These are phyloP conservation scores for Periconia sp. DNA, from an alignment of 2,329 filamentous ascomycete genomes.

Conservation along the genomic window DNA sequence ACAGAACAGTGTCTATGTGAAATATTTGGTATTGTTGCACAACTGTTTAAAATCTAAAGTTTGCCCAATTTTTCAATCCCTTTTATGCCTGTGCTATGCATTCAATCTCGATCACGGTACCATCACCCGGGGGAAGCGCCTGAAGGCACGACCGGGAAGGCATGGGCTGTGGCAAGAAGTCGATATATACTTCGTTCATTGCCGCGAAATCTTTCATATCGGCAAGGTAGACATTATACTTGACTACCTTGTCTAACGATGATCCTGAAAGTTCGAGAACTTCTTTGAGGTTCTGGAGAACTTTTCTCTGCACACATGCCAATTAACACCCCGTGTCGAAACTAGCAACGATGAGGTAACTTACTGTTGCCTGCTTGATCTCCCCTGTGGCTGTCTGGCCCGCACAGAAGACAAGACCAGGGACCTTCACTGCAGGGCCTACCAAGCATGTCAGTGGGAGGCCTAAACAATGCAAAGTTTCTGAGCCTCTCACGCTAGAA, in stretches of 20 bases:
- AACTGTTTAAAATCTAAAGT: no score
- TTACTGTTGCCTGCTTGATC: conserved; percentile 30
- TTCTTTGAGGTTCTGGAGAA: conserved; percentile 27
- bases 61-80: not conserved
- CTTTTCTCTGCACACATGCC: conserved; percentile 16
- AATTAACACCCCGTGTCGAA: no score
- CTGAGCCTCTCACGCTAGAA: no score
- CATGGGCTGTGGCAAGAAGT: conserved; percentile 31
- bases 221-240: conserved; percentile 37
- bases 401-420: conserved; percentile 29
- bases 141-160: conserved; percentile 25
- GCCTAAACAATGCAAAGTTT: not conserved
- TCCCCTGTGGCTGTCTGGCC: conserved; percentile 31
- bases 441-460: not conserved
- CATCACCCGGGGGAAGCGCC: conserved; percentile 24
- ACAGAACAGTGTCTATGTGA: no score
- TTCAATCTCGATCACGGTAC: conserved; percentile 34
- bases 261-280: conserved; percentile 33
- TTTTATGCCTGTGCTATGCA: conserved; percentile 29
- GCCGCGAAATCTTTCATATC: conserved; percentile 37
- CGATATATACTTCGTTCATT: conserved; percentile 39
- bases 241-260: conserved; percentile 36
- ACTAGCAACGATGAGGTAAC: not conserved
- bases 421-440: conserved; percentile 27
- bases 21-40: no score